Conservation (phyloP, 2,329 filamentous ascomycete genomes). For the Fusarium dlaminii region DNA sequence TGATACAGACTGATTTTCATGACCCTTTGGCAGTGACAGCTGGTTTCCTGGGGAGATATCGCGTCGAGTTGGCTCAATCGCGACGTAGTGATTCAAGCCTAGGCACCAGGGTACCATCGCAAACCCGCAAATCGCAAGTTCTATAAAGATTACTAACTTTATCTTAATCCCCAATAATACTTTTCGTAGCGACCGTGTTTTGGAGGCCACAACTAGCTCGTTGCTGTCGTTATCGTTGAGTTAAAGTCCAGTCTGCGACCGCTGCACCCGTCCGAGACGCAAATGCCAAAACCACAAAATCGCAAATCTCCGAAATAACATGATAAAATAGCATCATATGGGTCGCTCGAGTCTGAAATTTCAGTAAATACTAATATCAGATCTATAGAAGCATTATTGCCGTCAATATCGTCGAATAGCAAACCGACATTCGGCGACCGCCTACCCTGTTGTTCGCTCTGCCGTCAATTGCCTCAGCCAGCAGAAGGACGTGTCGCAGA, state of each 20-base stretch:
- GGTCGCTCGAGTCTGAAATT: fast-evolving
- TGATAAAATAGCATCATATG: fast-evolving
- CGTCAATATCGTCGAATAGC: background rate
- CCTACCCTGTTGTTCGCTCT: background rate
- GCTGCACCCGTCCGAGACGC: no score
- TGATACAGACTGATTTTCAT: fast-evolving
- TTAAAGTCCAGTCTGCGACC: background rate
- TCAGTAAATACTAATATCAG: fast-evolving
- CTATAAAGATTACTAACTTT: fast-evolving
- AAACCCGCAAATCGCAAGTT: background rate
- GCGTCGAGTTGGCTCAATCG: background rate
- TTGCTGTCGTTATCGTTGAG: background rate
- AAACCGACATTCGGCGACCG: background rate
- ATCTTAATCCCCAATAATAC: fast-evolving
- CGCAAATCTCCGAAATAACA: background rate
- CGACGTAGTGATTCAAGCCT: background rate
- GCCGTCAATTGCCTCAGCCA: background rate
- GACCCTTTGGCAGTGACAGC: fast-evolving
- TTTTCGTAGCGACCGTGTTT: fast-evolving
- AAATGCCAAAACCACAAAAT: background rate
- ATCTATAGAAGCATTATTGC: background rate
- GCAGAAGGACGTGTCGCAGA: background rate
- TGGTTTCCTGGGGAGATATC: background rate
- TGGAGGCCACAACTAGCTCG: fast-evolving
- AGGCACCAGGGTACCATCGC: background rate